phyloP scores from a whole-genome alignment of 306 rosid genomes.

The Quercus engelmannii region DNA sequence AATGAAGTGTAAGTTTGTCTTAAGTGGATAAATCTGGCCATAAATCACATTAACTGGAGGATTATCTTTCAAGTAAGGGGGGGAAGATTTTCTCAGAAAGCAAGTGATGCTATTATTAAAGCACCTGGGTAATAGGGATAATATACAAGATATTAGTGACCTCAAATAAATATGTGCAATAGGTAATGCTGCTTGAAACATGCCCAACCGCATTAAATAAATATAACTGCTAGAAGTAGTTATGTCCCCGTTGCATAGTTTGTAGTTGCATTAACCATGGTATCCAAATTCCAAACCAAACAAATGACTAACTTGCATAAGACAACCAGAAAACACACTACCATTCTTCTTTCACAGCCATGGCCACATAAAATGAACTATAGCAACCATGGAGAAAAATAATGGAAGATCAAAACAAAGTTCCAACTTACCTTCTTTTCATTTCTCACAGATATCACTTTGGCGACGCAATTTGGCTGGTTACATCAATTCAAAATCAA shows the following conservation, averaged over 20 bases:
- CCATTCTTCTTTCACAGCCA: too few relatives aligned
- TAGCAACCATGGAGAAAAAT: neutral
- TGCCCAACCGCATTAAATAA: neutral
- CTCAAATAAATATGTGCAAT: too few relatives aligned
- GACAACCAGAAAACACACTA: too few relatives aligned
- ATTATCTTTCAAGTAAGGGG: neutral
- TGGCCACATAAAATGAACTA: neutral
- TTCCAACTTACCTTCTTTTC: conserved; percentile 53
- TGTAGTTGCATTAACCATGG: neutral
- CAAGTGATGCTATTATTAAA: neutral
- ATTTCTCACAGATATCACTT: conserved; percentile 56
- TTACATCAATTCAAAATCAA: conserved; percentile 13
- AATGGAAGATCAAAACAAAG: neutral
- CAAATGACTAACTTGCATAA: neutral
- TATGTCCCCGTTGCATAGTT: too few relatives aligned
- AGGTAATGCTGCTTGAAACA: neutral
- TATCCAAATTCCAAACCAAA: neutral
- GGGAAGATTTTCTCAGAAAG: neutral
- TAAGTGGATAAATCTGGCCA: neutral
- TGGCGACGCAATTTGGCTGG: conserved; percentile 73
- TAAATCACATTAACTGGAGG: neutral
- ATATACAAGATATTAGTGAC: too few relatives aligned
- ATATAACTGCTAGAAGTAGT: too few relatives aligned
- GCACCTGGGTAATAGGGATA: too few relatives aligned
- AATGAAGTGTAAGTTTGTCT: neutral